These are phyloP conservation scores for Hymenoscyphus repandus DNA, from an alignment of 2,329 filamentous ascomycete genomes.

Conservation along the genomic window DNA sequence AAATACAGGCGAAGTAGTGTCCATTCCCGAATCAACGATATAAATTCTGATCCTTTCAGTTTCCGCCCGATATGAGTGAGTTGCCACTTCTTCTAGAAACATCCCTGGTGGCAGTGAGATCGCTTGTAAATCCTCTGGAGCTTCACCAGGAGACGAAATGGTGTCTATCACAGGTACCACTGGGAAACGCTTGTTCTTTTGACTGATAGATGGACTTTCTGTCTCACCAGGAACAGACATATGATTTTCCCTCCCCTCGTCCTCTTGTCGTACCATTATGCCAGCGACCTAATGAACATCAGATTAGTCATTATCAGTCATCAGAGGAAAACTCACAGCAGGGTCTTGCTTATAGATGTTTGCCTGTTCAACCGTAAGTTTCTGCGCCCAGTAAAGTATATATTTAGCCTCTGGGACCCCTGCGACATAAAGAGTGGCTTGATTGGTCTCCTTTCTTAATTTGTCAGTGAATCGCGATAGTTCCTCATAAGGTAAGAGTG, in stretches of 20 bases:
- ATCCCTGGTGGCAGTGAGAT: not conserved
- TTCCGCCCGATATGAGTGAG: not conserved
- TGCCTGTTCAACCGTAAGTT: not conserved
- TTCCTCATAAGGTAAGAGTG: not conserved
- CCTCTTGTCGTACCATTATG: not conserved
- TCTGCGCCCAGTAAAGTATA: not conserved
- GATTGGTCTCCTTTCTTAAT: not conserved
- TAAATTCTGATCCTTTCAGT: not conserved
- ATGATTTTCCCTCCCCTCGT: not conserved
- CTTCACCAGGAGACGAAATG: too few species aligned
- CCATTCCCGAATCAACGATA: not conserved
- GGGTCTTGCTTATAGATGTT: not conserved
- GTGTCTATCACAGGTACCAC: too few species aligned
- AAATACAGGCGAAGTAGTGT: not conserved
- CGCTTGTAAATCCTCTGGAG: too few species aligned
- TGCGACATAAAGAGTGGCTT: not conserved
- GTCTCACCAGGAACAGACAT: too few species aligned
- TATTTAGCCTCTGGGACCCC: not conserved
- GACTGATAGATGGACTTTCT: too few species aligned
- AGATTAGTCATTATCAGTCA: not conserved
- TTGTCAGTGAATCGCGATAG: not conserved
- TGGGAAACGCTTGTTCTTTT: too few species aligned
- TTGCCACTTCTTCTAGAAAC: not conserved
- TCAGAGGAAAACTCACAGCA: not conserved
- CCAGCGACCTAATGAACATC: not conserved